phyloP scores from a whole-genome alignment of 805 yeast genomes.

The Pichia cephalocereana region DNA sequence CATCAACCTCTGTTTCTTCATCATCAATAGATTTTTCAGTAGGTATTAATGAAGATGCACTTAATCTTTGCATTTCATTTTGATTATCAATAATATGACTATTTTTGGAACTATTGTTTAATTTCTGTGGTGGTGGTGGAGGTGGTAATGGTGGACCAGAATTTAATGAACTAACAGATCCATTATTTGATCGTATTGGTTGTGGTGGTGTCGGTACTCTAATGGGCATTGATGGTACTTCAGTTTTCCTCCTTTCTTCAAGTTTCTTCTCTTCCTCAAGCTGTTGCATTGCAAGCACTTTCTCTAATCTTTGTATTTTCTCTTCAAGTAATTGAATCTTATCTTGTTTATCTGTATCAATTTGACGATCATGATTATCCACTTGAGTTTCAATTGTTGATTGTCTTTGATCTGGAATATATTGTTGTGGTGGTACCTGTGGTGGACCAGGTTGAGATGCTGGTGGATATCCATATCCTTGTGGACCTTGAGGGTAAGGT shows the following conservation, averaged over 20 bases:
- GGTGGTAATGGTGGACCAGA: slow-evolving; percentile 23
- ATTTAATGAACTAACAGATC: neutral
- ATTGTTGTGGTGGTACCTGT: slow-evolving; percentile 1
- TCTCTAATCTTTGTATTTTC: slow-evolving; percentile 23
- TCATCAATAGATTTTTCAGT: slow-evolving; percentile 16
- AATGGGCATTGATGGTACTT: too few relatives aligned
- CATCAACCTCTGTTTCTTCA: slow-evolving; percentile 3
- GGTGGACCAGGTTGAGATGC: neutral
- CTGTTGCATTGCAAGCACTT: slow-evolving; percentile 18
- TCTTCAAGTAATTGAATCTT: slow-evolving; percentile 25
- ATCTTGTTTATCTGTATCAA: slow-evolving; percentile 1
- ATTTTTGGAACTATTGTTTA: slow-evolving; percentile 19
- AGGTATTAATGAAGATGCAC: slow-evolving; percentile 19
- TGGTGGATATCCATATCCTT: too few relatives aligned
- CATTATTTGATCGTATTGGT: neutral
- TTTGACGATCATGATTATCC: neutral
- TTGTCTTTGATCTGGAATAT: neutral
- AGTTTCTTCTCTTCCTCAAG: slow-evolving; percentile 4
- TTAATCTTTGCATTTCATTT: slow-evolving; percentile 6
- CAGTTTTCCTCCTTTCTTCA: too few relatives aligned
- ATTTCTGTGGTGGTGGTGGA: slow-evolving; percentile 19
- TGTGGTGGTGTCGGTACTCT: neutral
- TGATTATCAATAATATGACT: slow-evolving; percentile 11
- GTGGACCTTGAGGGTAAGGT: too few relatives aligned
- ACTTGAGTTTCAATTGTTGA: too few relatives aligned